These are phyloP conservation scores for Suaeda aralocaspica DNA, from an alignment of 148 eudicot species.

Conservation along the genomic window DNA sequence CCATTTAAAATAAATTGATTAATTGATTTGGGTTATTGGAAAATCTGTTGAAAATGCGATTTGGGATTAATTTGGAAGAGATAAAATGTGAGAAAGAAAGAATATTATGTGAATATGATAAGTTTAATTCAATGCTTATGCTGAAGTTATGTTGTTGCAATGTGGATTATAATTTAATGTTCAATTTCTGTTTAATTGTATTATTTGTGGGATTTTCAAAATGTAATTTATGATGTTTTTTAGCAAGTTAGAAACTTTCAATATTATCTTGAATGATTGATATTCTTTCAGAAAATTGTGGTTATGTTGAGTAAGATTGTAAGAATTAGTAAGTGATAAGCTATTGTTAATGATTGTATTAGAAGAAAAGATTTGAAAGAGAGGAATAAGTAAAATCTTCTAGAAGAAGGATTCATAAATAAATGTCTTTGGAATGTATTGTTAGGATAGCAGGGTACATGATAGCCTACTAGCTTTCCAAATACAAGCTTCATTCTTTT, in stretches of 20 bases:
- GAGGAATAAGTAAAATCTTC: background rate
- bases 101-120: background rate
- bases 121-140: background rate
- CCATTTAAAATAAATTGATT: too few species aligned
- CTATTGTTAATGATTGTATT: too few species aligned
- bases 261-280: background rate
- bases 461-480: background rate
- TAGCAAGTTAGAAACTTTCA: background rate
- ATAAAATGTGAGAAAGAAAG: background rate
- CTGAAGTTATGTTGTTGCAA: background rate
- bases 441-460: background rate
- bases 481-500: background rate
- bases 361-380: background rate
- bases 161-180: background rate
- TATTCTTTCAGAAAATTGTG: too few species aligned
- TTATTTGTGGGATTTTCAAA: background rate
- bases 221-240: background rate
- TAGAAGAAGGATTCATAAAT: too few species aligned
- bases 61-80: background rate
- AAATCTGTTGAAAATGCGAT: background rate
- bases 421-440: background rate
- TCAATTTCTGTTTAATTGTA: background rate
- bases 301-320: too few species aligned
- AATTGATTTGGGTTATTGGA: constrained; percentile 8
- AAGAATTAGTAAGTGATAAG: too few species aligned